Evolutionary conservation across 306 rosid species (phyloP).

Genomic region (Begonia peltatifolia): DNA sequence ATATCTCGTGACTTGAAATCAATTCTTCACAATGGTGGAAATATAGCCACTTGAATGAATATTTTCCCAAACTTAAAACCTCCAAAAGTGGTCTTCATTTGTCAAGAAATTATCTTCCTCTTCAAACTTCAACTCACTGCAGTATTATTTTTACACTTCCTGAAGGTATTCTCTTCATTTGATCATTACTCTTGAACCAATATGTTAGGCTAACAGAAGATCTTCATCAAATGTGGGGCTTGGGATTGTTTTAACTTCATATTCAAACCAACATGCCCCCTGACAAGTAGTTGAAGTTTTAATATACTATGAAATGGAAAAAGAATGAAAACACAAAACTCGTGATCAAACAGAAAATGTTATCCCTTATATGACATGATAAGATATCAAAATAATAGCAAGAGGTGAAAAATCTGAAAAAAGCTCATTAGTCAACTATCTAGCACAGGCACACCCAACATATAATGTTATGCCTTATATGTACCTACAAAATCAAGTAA

Average conservation of each 20-base stretch:
- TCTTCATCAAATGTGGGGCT: conserved; percentile 80
- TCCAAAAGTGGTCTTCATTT: conserved; percentile 51
- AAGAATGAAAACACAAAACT: conserved; percentile 13
- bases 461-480: no score
- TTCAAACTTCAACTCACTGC: conserved; percentile 57
- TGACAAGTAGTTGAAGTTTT: conserved; percentile 85
- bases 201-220: conserved; percentile 72
- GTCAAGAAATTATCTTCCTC: conserved; percentile 56
- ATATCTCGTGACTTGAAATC: conserved; percentile 32
- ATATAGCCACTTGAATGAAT: conserved; percentile 65
- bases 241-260: conserved; percentile 95
- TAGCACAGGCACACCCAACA: no score
- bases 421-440: not conserved
- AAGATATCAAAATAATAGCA: not conserved
- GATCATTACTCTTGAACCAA: conserved; percentile 49
- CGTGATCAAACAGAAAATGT: conserved; percentile 8
- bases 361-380: conserved; percentile 16
- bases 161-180: conserved; percentile 41
- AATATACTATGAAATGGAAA: conserved; percentile 31
- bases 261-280: conserved; percentile 98
- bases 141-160: conserved; percentile 50
- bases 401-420: not conserved
- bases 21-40: conserved; percentile 70
- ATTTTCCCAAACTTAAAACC: conserved; percentile 45
- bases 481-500: no score